Percentiles rank a stretch among this genome's conserved stretches.
Conservation (phyloP, 176 grass and related monocot species). For the Carex pumila region DNA sequence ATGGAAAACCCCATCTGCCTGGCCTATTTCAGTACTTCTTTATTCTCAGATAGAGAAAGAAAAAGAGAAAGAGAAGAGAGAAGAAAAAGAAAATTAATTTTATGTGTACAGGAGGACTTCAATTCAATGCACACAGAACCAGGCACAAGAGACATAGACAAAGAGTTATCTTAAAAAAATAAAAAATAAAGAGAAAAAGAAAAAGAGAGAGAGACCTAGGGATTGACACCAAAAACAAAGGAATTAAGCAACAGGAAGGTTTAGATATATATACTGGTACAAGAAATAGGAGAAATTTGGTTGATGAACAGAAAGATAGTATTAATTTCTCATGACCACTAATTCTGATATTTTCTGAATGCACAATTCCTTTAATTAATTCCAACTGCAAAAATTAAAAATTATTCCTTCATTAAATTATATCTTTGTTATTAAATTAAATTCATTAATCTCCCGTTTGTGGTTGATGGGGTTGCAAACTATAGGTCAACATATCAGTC, state of each 20-base stretch:
- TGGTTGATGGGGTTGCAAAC: not conserved
- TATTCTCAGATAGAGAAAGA: not conserved
- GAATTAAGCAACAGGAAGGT: conserved; percentile 1
- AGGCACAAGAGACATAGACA: not conserved
- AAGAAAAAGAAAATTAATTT: not conserved
- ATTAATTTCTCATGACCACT: not conserved
- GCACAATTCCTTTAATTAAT: not conserved
- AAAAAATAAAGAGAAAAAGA: not conserved
- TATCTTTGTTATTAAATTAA: not conserved
- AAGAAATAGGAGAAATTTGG: not conserved
- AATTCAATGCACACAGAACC: conserved; percentile 16
- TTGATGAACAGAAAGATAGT: not conserved
- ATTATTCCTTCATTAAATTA: not conserved
- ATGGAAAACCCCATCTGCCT: conserved; percentile 9
- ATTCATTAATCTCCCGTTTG: not conserved
- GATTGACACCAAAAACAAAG: conserved; percentile 19
- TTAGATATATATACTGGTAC: not conserved
- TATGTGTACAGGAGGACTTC: not conserved
- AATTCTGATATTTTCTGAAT: not conserved
- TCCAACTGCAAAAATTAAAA: not conserved
- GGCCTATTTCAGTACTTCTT: conserved; percentile 16
- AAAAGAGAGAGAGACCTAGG: conserved; percentile 21
- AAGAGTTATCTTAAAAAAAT: too few relatives aligned
- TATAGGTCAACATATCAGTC: not conserved
- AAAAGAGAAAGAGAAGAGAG: conserved; percentile 3